Conservation (phyloP, 441 rosid genomes). For the Bruguiera hainesii region DNA sequence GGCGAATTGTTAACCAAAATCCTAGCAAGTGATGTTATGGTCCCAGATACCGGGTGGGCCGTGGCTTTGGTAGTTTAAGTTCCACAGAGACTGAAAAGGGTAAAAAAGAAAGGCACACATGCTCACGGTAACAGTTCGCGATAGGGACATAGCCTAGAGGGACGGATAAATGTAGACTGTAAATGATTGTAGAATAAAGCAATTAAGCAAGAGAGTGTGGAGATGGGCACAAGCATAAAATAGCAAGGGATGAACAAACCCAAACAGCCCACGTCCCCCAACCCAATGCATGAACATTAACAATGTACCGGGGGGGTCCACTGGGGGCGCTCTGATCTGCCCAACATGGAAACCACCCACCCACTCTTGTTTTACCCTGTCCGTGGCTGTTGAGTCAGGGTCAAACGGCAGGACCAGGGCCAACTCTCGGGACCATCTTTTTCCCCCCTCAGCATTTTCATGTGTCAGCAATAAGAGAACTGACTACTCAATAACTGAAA, state of each 20-base stretch:
- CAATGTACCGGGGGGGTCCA: background rate
- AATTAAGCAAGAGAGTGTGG: conserved; percentile 16
- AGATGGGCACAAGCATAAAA: background rate
- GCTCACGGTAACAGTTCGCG: background rate
- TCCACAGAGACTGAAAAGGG: conserved; percentile 16
- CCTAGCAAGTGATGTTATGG: conserved; percentile 10
- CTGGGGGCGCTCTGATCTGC: background rate
- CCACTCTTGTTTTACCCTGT: conserved; percentile 9
- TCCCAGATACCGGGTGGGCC: conserved; percentile 5
- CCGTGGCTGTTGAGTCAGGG: conserved; percentile 12
- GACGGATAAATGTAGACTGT: background rate
- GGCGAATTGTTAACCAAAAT: background rate
- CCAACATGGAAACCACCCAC: conserved; percentile 26
- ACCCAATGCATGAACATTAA: conserved; percentile 8
- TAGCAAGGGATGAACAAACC: conserved; percentile 4
- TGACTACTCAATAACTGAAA: too few relatives aligned
- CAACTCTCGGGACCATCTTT: conserved; percentile 16
- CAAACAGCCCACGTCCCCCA: background rate
- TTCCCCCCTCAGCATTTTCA: background rate
- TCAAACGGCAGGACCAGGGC: conserved; percentile 23
- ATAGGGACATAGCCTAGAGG: background rate
- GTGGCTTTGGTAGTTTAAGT: conserved; percentile 9
- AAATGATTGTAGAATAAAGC: conserved; percentile 40
- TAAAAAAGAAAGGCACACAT: background rate
- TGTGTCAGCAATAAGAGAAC: background rate